phyloP scores from a whole-genome alignment of 192 early-diverging fungal species.

The Coemansia sp. region DNA sequence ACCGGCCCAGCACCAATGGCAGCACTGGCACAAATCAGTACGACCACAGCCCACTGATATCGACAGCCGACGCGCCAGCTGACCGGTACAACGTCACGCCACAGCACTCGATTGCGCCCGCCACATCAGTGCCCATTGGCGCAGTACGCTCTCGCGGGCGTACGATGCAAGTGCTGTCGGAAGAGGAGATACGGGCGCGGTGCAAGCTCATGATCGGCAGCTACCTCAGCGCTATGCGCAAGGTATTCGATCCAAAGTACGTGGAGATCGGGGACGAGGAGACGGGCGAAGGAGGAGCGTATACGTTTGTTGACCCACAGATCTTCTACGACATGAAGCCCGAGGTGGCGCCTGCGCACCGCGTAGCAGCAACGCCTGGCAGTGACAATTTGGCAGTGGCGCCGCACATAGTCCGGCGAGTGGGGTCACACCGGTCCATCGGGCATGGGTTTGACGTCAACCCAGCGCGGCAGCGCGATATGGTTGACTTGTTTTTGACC shows the following conservation, averaged over 20 bases:
- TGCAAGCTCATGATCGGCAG: constrained; percentile 57
- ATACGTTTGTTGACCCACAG: constrained; percentile 85
- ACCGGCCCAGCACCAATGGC: constrained; percentile 28
- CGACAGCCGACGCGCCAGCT: constrained; percentile 30
- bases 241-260: constrained; percentile 69
- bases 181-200: constrained; percentile 36
- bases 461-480: constrained; percentile 63
- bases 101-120: constrained; percentile 1
- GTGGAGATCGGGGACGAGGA: constrained; percentile 61
- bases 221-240: constrained; percentile 61
- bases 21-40: constrained; percentile 46
- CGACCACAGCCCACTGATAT: constrained; percentile 51
- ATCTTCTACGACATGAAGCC: constrained; percentile 74
- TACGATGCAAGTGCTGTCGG: constrained; percentile 28
- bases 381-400: constrained; percentile 11
- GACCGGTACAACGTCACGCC: constrained; percentile 7
- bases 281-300: constrained; percentile 50
- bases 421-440: constrained; percentile 49
- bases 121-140: constrained; percentile 20
- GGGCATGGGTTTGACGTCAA: constrained; percentile 50
- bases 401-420: constrained; percentile 25
- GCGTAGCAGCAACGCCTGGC: constrained; percentile 15
- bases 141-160: constrained; percentile 35
- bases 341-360: constrained; percentile 35
- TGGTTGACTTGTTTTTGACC: constrained; percentile 71